Evolutionary conservation across 208 protist species (phyloP).

Genomic region (Giardia duodenalis): DNA sequence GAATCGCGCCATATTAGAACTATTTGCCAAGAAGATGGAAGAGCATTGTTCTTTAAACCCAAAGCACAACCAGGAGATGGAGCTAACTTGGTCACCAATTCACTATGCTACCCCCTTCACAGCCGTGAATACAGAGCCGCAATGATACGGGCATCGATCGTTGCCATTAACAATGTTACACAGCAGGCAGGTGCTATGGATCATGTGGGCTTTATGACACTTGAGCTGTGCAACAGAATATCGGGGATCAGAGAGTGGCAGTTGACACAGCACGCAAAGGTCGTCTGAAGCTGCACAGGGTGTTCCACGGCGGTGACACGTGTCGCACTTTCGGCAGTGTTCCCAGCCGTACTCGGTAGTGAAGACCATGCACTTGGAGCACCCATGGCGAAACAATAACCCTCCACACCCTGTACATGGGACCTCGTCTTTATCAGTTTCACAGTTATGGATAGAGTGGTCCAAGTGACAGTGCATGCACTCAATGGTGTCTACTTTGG

Average conservation of each 20-base stretch:
- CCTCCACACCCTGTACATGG: background rate
- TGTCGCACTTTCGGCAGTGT: background rate
- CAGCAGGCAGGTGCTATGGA: background rate
- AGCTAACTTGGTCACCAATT: no score
- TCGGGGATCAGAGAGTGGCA: background rate
- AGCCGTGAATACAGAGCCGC: background rate
- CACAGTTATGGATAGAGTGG: background rate
- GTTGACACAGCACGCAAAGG: background rate
- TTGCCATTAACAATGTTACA: background rate
- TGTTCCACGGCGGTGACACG: background rate
- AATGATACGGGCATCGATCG: background rate
- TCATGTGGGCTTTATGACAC: background rate
- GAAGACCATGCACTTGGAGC: background rate
- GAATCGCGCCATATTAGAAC: no score
- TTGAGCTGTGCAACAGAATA: background rate
- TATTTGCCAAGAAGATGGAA: no score
- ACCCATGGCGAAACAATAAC: background rate
- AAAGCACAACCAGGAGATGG: no score
- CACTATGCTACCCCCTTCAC: no score
- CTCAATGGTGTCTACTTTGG: background rate
- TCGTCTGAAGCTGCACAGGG: background rate
- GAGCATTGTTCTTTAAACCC: no score
- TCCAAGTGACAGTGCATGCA: background rate
- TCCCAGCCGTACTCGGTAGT: background rate
- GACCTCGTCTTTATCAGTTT: background rate